Percentiles rank a stretch among this genome's conserved stretches.
Evolutionary conservation across 495 filamentous ascomycete species (phyloP).

Genomic region (Eremomyces bilateralis): DNA sequence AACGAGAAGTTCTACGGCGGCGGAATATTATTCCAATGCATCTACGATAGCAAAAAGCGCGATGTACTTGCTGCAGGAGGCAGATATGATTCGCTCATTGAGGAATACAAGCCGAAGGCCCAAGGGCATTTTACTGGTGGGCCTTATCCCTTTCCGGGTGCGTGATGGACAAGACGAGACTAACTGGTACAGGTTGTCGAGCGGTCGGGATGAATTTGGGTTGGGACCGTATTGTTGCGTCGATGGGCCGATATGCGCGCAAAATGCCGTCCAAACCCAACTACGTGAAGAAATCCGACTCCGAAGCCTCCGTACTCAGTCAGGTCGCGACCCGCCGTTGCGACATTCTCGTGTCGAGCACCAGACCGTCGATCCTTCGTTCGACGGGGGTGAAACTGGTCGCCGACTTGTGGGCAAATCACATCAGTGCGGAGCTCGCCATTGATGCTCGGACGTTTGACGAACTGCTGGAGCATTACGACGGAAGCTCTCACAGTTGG

Average conservation of each 20-base stretch:
- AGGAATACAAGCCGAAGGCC: slow-evolving; percentile 40
- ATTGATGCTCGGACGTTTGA: slow-evolving; percentile 48
- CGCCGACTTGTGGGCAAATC: slow-evolving; percentile 58
- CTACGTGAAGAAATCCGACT: slow-evolving; percentile 8
- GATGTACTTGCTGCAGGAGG: slow-evolving; percentile 89
- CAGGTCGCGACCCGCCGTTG: slow-evolving; percentile 28
- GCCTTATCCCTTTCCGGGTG: neutral
- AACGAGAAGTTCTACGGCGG: slow-evolving; percentile 86
- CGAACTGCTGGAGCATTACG: slow-evolving; percentile 41
- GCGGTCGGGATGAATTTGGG: slow-evolving; percentile 86
- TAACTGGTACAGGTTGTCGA: slow-evolving; percentile 25
- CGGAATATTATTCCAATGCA: slow-evolving; percentile 73
- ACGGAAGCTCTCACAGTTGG: slow-evolving; percentile 61
- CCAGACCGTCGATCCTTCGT: slow-evolving; percentile 54
- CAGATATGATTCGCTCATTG: slow-evolving; percentile 73
- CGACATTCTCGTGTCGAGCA: slow-evolving; percentile 75
- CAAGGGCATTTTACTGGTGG: slow-evolving; percentile 17
- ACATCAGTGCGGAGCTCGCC: slow-evolving; percentile 80
- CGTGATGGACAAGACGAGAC: slow-evolving; percentile 1
- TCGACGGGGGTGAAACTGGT: slow-evolving; percentile 54
- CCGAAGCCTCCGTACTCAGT: slow-evolving; percentile 15
- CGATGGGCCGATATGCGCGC: slow-evolving; percentile 44
- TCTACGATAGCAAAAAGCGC: slow-evolving; percentile 65
- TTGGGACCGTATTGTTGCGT: slow-evolving; percentile 54
- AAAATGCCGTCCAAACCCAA: neutral